phyloP scores from a whole-genome alignment of 176 grass and related monocot genomes.

The Themeda triandra region DNA sequence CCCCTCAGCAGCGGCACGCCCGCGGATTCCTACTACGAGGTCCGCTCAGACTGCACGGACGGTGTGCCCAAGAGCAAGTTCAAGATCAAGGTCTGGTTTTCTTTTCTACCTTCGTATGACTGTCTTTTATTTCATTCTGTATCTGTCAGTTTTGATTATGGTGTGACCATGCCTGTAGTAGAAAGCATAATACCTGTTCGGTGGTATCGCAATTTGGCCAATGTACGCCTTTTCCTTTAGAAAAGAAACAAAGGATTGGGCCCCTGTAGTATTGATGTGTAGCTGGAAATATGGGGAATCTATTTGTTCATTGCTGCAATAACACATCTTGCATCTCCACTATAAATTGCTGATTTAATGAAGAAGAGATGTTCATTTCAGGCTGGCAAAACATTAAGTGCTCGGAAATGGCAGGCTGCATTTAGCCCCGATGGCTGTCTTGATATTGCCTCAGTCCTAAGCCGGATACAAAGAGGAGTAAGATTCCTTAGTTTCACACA shows the following conservation, averaged over 20 bases:
- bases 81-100: constrained; percentile 94
- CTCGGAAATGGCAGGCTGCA: constrained; percentile 88
- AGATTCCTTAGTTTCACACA: constrained; percentile 19
- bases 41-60: constrained; percentile 66
- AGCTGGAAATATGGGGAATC: neutral
- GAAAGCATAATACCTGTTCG: neutral
- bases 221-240: neutral
- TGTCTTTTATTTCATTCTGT: constrained; percentile 12
- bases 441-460: constrained; percentile 90
- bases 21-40: constrained; percentile 86
- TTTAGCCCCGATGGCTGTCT: constrained; percentile 83
- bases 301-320: neutral
- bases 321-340: neutral
- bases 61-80: constrained; percentile 97
- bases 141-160: neutral
- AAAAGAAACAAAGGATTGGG: neutral
- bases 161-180: neutral
- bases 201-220: neutral
- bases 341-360: neutral
- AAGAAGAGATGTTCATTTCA: constrained; percentile 26
- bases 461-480: constrained; percentile 94
- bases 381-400: constrained; percentile 96
- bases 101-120: neutral
- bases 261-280: neutral
- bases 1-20: constrained; percentile 60